Evolutionary conservation across 1,284 basidiomycete species (phyloP), one percentile per base, ranked within the genome.

Genomic region (Wolfiporia cocos): DNA sequence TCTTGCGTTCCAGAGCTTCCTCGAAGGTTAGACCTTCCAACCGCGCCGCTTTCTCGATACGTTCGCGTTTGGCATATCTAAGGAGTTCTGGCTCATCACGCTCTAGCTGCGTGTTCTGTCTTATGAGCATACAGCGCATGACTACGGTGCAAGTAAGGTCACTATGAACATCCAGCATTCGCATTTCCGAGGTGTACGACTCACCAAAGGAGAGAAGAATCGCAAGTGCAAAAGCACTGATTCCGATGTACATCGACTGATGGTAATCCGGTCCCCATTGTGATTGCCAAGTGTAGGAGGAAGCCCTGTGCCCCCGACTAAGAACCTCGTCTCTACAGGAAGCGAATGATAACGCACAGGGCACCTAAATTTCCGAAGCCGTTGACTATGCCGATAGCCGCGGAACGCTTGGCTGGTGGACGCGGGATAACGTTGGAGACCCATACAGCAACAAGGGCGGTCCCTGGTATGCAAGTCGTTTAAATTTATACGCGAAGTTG

Each of bases 401-500:
- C 71, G 3, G 73, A 65, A 18, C 74, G 64, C 49, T 74, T 77
- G 51, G 78, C 74, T 22, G 81, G 81, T 24, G 81, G 82, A 5
- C 81, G 68, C 3, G 81, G 74, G 40, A 85, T 62, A 0, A 72
- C 65, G 48, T 79, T 81, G 0, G 78, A 72, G 2, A 79, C 75
- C 79, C 83, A 86, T 0, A 77, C 74, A 7, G 76, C 54, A 0
- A 70, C 76, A 49, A 83, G 66, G 2, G 78, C 72, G 54, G 76
- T 2, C 76, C 79, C 80, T 33, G n/a, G n/a, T n/a, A n/a, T n/a
- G n/a, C n/a, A n/a, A n/a, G n/a, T n/a, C n/a, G n/a, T n/a, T n/a
- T n/a, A n/a, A n/a, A n/a, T n/a, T n/a, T n/a, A n/a, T n/a, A n/a
- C n/a, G n/a, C n/a, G n/a, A n/a, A n/a, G n/a, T n/a, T n/a, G 5